Conservation (phyloP, 176 grass and related monocot species). For the Bothriochloa decipiens region DNA sequence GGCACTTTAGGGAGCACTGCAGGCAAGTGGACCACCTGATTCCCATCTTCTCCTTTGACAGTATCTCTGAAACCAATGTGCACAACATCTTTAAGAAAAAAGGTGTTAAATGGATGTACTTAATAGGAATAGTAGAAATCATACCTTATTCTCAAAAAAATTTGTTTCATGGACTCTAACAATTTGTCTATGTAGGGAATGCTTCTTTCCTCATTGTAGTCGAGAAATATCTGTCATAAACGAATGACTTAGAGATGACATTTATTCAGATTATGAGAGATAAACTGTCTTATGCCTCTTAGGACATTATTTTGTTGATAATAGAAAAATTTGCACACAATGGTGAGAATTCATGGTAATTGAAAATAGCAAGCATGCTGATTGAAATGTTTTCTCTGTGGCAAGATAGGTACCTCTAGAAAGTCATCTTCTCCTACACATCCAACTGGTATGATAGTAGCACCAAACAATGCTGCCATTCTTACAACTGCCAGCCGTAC, state of each 20-base stretch:
- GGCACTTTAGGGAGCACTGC: constrained; percentile 75
- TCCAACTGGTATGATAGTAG: constrained; percentile 78
- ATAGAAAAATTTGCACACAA: not conserved
- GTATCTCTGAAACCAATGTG: constrained; percentile 62
- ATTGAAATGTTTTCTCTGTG: too few relatives aligned
- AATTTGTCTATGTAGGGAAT: constrained; percentile 76
- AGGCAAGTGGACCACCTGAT: constrained; percentile 58
- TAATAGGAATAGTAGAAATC: not conserved
- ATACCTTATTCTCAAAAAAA: constrained; percentile 56
- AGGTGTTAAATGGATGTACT: not conserved
- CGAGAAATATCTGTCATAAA: constrained; percentile 58
- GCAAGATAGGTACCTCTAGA: constrained; percentile 55
- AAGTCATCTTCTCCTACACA: constrained; percentile 88
- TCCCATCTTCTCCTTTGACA: constrained; percentile 63
- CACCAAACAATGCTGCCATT: constrained; percentile 92
- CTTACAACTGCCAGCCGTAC: too few relatives aligned
- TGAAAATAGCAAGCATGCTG: not conserved
- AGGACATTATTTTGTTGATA: not conserved
- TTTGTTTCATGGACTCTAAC: constrained; percentile 76
- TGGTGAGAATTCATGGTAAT: not conserved
- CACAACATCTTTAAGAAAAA: not conserved
- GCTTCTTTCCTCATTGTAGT: constrained; percentile 87
- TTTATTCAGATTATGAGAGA: not conserved
- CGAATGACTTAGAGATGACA: not conserved
- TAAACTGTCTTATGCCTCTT: not conserved